phyloP scores from a whole-genome alignment of 352 stramenopile species.

The Globisporangium recalcitrans region DNA sequence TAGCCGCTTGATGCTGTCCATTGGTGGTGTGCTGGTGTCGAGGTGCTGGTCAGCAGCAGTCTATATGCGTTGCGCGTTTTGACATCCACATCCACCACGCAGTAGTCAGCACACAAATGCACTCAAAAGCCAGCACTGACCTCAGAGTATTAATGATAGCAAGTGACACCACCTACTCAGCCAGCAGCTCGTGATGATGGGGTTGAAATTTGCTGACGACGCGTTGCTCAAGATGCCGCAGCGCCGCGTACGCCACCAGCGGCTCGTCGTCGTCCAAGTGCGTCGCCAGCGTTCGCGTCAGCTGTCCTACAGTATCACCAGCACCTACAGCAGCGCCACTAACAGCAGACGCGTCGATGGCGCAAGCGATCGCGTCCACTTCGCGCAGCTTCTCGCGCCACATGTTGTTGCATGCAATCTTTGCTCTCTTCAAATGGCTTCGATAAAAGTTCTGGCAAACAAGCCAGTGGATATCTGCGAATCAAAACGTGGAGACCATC shows the following conservation, averaged over 20 bases:
- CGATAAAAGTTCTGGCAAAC: too few relatives aligned
- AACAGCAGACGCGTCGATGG: not conserved
- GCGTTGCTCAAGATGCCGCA: conserved; percentile 29
- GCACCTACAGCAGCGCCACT: too few relatives aligned
- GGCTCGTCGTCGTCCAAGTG: conserved; percentile 30
- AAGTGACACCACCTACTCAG: conserved; percentile 7
- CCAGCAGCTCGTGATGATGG: not conserved
- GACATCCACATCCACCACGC: not conserved
- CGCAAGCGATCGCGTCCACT: conserved; percentile 1
- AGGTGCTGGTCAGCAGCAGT: conserved; percentile 1
- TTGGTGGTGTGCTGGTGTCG: not conserved
- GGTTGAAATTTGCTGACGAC: not conserved
- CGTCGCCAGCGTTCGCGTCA: conserved; percentile 12
- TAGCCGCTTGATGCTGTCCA: conserved; percentile 23
- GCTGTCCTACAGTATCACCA: not conserved
- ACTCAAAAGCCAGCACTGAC: not conserved
- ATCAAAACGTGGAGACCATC: not conserved
- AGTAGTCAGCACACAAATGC: not conserved
- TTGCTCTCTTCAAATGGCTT: too few relatives aligned
- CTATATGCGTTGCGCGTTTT: not conserved
- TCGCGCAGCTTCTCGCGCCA: conserved; percentile 4
- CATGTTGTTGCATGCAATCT: too few relatives aligned
- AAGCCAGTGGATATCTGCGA: not conserved
- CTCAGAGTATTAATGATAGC: not conserved
- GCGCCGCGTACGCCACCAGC: conserved; percentile 36